Conservation (phyloP, 192 early-diverging fungal genomes). For the Entomortierella beljakovae region DNA sequence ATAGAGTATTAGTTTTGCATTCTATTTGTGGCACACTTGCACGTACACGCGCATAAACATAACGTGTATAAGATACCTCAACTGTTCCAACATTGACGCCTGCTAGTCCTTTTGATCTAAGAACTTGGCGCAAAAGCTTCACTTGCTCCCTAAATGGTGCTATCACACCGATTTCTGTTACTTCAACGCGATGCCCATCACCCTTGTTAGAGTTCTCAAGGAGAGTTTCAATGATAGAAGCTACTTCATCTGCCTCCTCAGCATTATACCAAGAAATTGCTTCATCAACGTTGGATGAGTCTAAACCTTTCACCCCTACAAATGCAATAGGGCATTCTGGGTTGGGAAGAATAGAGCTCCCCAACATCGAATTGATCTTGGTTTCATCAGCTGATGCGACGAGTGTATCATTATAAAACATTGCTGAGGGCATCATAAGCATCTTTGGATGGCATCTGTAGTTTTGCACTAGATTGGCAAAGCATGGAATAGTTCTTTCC, state of each 20-base stretch:
- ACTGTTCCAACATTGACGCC: slow-evolving; percentile 53
- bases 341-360: slow-evolving; percentile 52
- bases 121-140: slow-evolving; percentile 52
- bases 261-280: slow-evolving; percentile 65
- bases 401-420: slow-evolving; percentile 63
- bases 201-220: slow-evolving; percentile 11
- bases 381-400: slow-evolving; percentile 44
- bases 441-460: slow-evolving; percentile 64
- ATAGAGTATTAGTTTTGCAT: not conserved
- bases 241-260: slow-evolving; percentile 57
- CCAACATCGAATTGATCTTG: slow-evolving; percentile 53
- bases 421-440: slow-evolving; percentile 60
- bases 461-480: slow-evolving; percentile 60
- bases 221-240: slow-evolving; percentile 50
- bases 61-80: slow-evolving; percentile 16
- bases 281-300: slow-evolving; percentile 48
- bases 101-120: slow-evolving; percentile 47
- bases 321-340: slow-evolving; percentile 61
- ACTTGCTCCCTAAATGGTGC: slow-evolving; percentile 68
- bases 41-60: too few relatives aligned
- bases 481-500: slow-evolving; percentile 52
- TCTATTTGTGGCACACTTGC: too few relatives aligned
- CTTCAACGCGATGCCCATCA: slow-evolving; percentile 27
- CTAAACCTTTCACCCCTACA: slow-evolving; percentile 61
- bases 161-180: slow-evolving; percentile 66